These are phyloP conservation scores for Tephrocybe sp. DNA, from an alignment of 768 basidiomycete genomes.

Conservation along the genomic window DNA sequence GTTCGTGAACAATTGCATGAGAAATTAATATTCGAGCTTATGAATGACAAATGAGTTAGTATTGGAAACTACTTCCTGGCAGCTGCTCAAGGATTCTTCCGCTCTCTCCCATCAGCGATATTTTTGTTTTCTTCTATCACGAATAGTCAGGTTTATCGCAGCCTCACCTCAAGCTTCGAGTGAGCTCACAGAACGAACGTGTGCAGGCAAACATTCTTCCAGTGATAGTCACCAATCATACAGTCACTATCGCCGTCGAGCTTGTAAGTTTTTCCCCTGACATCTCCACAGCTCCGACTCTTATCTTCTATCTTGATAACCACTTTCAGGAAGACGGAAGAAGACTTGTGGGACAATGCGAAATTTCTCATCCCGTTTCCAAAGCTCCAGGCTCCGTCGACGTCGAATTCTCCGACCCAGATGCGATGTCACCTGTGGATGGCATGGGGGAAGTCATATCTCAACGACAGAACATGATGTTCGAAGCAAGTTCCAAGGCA, in stretches of 20 bases:
- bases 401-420: slow-evolving; percentile 30
- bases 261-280: slow-evolving; percentile 48
- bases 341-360: slow-evolving; percentile 86
- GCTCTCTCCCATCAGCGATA: slow-evolving; percentile 89
- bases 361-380: slow-evolving; percentile 83
- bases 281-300: slow-evolving; percentile 1
- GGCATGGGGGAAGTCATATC: slow-evolving; percentile 49
- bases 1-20: slow-evolving; percentile 29
- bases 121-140: slow-evolving; percentile 93
- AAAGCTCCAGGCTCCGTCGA: slow-evolving; percentile 26
- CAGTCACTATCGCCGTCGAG: slow-evolving; percentile 92
- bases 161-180: slow-evolving; percentile 10
- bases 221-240: slow-evolving; percentile 90
- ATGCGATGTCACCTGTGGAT: slow-evolving; percentile 45
- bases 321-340: slow-evolving; percentile 64
- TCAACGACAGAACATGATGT: slow-evolving; percentile 61
- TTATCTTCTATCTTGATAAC: slow-evolving; percentile 3
- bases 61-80: slow-evolving; percentile 92
- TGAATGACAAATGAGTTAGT: slow-evolving; percentile 32
- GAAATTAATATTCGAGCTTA: no score
- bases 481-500: slow-evolving; percentile 52
- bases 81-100: slow-evolving; percentile 86
- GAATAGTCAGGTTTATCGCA: slow-evolving; percentile 52
- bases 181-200: slow-evolving; percentile 20
- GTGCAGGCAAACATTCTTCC: slow-evolving; percentile 76